Evolutionary conservation across 2,329 filamentous ascomycete species (phyloP).

Genomic region (Huntiella abstrusa): DNA sequence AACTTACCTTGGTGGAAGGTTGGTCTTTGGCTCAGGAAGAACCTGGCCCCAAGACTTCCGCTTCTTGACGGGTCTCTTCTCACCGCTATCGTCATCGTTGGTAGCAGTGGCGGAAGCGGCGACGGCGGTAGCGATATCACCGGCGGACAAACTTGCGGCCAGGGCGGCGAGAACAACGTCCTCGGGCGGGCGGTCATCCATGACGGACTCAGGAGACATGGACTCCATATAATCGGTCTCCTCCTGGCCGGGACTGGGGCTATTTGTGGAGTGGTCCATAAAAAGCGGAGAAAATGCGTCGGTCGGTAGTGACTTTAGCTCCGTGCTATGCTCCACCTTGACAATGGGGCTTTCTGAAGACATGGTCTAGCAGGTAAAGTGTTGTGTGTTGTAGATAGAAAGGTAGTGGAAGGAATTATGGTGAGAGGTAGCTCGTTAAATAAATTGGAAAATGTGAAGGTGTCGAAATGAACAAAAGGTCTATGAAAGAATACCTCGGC

Average conservation of each 20-base stretch:
- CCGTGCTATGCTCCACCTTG: conserved; percentile 34
- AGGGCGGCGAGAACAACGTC: conserved; percentile 15
- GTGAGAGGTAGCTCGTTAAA: too few species aligned
- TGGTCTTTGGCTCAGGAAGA: conserved; percentile 89
- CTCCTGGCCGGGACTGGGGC: conserved; percentile 14
- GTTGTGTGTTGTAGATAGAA: neutral
- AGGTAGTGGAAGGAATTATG: conserved; percentile 2
- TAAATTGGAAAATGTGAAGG: neutral
- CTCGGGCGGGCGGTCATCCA: conserved; percentile 15
- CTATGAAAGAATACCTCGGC: conserved; percentile 1
- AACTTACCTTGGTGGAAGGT: conserved; percentile 67
- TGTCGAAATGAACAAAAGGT: conserved; percentile 3
- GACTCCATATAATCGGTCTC: conserved; percentile 27
- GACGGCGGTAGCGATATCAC: conserved; percentile 9
- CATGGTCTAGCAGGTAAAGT: conserved; percentile 12
- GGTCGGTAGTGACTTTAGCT: conserved; percentile 32
- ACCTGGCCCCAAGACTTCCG: conserved; percentile 98
- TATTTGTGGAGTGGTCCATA: conserved; percentile 17
- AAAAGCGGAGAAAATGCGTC: conserved; percentile 33
- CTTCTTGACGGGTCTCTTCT: conserved; percentile 74
- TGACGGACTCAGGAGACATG: conserved; percentile 27
- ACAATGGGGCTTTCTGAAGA: conserved; percentile 18
- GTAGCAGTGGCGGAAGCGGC: conserved; percentile 12
- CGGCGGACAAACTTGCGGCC: conserved; percentile 5
- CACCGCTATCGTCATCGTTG: conserved; percentile 16